Base-by-base conservation (phyloP, 2,329 filamentous ascomycete genomes). In the Talaromyces islandicus region DNA sequence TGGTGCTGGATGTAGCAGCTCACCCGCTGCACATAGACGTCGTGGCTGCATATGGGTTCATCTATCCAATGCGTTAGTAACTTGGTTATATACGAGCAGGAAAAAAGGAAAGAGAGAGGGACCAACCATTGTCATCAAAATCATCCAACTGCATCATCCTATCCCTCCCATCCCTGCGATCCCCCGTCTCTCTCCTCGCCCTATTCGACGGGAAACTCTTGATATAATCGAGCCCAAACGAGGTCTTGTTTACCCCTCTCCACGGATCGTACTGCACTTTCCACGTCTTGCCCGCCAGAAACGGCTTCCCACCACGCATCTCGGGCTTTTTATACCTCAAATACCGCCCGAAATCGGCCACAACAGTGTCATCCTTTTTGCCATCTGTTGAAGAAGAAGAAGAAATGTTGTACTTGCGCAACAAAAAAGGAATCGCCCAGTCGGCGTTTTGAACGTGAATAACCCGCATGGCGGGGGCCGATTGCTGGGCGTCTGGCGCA, bases 391-490 rank as follows among this genome's bases (percentile, higher is more conserved):
- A n/a, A 9, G 12, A 14, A 35, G 35, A 1, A 12, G 46, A 17
- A 4, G 43, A 73, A 61, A 84, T 82, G 58, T 82, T 81, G 70
- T 80, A 83, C 63, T 83, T 83, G 29, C 75, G 70, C 35, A 82
- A 69, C 2, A 84, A 68, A 62, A 77, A 83, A 2, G 70, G 70
- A 35, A 75, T 77, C 0, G 81, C 81, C 80, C 81, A 82, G 7
- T 70, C 69, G 7, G 80, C 81, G 62, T 83, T 83, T 66, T 84
- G 81, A 4, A 83, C 78, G 62, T 84, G 81, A 51, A 75, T 73
- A 19, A 76, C 69, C 30, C 73, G 67, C 43, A 75, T 65, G 4
- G 70, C 64, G 7, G 68, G 66, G 35, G 68, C 64, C 19, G 63
- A 60, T 51, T 59, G 50, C 14, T 38, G 53, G 6, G 11, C 3